A percentile compares a stretch with the other conserved stretches of the same genome.
Evolutionary conservation across 768 basidiomycete genomes (phyloP).

Genomic region (Coprinellus aureogranulatus): DNA sequence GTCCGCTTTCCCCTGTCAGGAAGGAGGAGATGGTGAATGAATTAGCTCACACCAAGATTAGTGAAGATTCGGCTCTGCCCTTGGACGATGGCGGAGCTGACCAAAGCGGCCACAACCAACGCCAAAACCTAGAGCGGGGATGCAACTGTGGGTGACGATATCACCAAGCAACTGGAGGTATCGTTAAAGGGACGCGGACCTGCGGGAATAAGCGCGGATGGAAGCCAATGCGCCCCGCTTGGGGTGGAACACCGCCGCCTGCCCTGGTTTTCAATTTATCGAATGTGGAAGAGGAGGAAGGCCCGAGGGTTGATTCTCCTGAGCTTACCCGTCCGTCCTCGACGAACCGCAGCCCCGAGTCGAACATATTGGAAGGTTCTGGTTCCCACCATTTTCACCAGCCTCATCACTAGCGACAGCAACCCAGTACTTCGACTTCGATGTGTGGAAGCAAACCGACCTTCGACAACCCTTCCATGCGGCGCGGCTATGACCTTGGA

Average conservation of each 20-base stretch:
- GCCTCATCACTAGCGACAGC: constrained; percentile 12
- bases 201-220: constrained; percentile 41
- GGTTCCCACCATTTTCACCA: constrained; percentile 40
- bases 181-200: constrained; percentile 57
- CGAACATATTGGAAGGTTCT: constrained; percentile 58
- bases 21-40: constrained; percentile 41
- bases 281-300: constrained; percentile 56
- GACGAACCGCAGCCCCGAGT: constrained; percentile 75
- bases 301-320: constrained; percentile 55
- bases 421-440: constrained; percentile 1
- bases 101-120: constrained; percentile 47
- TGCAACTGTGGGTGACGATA: constrained; percentile 43
- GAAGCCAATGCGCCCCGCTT: constrained; percentile 23
- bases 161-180: constrained; percentile 61
- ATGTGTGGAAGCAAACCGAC: constrained; percentile 40
- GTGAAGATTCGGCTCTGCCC: constrained; percentile 63
- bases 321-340: constrained; percentile 70
- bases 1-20: constrained; percentile 29
- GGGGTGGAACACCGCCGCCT: constrained; percentile 26
- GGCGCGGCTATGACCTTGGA: constrained; percentile 57
- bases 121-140: constrained; percentile 20
- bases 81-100: constrained; percentile 63
- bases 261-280: constrained; percentile 67
- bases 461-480: constrained; percentile 52
- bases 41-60: constrained; percentile 55